Evolutionary conservation across 768 basidiomycete species (phyloP).

Genomic region (Aureoboletus auriporus): DNA sequence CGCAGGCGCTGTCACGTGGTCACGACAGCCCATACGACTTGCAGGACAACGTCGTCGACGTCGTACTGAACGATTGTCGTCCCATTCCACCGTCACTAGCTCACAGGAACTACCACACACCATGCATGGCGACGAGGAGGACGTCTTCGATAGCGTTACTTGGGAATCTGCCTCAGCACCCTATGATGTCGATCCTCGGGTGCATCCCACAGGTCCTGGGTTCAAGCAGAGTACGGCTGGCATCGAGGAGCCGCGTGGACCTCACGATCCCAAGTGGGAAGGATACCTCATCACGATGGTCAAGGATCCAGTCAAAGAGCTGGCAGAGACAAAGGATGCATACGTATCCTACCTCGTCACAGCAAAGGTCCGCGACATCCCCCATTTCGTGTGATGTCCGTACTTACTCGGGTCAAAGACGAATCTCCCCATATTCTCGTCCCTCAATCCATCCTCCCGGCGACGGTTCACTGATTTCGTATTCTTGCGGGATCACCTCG

Average conservation of each 20-base stretch:
- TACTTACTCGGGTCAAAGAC: conserved; percentile 53
- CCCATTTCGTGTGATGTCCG: not conserved
- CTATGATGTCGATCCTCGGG: conserved; percentile 42
- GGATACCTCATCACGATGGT: conserved; percentile 80
- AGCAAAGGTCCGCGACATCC: conserved; percentile 62
- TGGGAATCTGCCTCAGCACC: conserved; percentile 77
- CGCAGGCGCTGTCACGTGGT: conserved; percentile 24
- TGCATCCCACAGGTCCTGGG: conserved; percentile 57
- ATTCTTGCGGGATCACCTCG: conserved; percentile 84
- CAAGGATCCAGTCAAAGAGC: conserved; percentile 91
- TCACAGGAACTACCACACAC: conserved; percentile 5
- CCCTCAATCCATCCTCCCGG: conserved; percentile 67
- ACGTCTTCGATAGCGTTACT: conserved; percentile 87
- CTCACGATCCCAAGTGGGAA: conserved; percentile 88
- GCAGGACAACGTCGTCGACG: not conserved
- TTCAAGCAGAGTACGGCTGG: conserved; percentile 79
- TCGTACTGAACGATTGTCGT: not conserved
- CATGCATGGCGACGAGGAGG: conserved; percentile 85
- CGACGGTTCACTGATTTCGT: conserved; percentile 97
- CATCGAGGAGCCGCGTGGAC: conserved; percentile 56
- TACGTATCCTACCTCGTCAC: conserved; percentile 93
- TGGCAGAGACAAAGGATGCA: conserved; percentile 95
- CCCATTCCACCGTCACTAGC: not conserved
- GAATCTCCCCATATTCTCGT: conserved; percentile 82
- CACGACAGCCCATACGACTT: conserved; percentile 4